Evolutionary conservation across 2,329 filamentous ascomycete species (phyloP).

Genomic region (Cladosporium oxysporum): DNA sequence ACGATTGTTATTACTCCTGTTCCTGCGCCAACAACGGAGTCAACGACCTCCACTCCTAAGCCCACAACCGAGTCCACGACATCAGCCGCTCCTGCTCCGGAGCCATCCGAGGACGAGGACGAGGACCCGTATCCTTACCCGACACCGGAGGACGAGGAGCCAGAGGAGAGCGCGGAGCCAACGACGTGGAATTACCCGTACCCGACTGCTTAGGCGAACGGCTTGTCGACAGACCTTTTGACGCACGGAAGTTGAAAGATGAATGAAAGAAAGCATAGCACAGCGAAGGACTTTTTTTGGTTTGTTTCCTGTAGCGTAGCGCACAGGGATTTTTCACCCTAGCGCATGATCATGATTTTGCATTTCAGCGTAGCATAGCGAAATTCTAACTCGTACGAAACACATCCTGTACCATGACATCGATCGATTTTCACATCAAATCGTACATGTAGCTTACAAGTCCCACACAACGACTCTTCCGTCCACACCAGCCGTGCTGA

Average conservation of each 20-base stretch:
- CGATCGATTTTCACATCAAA: neutral
- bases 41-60: neutral
- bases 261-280: neutral
- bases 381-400: neutral
- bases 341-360: neutral
- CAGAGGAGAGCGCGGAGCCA: neutral
- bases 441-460: constrained; percentile 34
- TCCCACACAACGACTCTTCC: constrained; percentile 52
- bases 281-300: neutral
- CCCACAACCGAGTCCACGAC: neutral
- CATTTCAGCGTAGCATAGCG: constrained; percentile 6
- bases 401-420: neutral
- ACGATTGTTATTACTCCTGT: neutral
- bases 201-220: neutral
- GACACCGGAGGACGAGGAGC: neutral
- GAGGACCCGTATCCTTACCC: constrained; percentile 18
- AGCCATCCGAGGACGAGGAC: neutral
- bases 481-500: constrained; percentile 65
- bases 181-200: constrained; percentile 3
- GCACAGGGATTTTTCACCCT: neutral
- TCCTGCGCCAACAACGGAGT: neutral
- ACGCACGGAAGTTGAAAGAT: neutral
- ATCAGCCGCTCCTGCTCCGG: neutral
- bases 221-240: neutral
- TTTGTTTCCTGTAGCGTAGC: neutral